These are phyloP conservation scores for Rhodomyrtus tomentosa DNA, from an alignment of 345 rosid genomes.

Conservation along the genomic window DNA sequence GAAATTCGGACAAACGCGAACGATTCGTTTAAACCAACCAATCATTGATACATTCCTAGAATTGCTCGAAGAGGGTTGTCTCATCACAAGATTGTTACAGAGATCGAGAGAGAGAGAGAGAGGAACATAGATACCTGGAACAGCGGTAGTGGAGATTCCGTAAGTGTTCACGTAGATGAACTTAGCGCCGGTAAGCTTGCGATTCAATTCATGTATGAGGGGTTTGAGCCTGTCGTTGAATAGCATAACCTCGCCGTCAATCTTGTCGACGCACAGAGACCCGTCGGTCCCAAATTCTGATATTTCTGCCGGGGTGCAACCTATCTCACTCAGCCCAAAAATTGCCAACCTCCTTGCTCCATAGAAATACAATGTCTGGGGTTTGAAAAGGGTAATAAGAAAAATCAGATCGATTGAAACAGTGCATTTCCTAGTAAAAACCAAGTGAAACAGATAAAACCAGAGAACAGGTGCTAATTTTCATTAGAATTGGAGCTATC, in stretches of 20 bases:
- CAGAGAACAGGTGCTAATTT: background rate
- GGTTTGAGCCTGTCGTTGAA: slow-evolving; percentile 12
- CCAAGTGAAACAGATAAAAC: background rate
- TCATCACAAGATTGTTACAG: background rate
- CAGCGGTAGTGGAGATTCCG: background rate
- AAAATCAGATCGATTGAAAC: background rate
- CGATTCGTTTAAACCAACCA: background rate
- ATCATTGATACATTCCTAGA: background rate
- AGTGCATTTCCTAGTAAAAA: background rate
- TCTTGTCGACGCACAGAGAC: slow-evolving; percentile 2
- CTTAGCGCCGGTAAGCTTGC: slow-evolving; percentile 6
- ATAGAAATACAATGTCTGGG: slow-evolving; percentile 7
- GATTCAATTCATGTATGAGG: slow-evolving; percentile 11
- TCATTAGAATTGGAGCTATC: background rate
- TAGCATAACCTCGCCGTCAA: slow-evolving; percentile 3
- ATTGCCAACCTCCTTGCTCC: slow-evolving; percentile 28
- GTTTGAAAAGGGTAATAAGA: background rate
- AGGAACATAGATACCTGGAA: background rate
- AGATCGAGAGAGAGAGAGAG: background rate
- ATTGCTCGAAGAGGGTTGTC: background rate
- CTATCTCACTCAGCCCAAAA: slow-evolving; percentile 18
- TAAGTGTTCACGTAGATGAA: slow-evolving; percentile 6
- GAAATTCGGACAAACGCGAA: background rate
- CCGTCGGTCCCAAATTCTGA: slow-evolving; percentile 3
- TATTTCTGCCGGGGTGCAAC: slow-evolving; percentile 10